phyloP scores from a whole-genome alignment of 208 protist genomes.

The Acanthamoeba comandoni region DNA sequence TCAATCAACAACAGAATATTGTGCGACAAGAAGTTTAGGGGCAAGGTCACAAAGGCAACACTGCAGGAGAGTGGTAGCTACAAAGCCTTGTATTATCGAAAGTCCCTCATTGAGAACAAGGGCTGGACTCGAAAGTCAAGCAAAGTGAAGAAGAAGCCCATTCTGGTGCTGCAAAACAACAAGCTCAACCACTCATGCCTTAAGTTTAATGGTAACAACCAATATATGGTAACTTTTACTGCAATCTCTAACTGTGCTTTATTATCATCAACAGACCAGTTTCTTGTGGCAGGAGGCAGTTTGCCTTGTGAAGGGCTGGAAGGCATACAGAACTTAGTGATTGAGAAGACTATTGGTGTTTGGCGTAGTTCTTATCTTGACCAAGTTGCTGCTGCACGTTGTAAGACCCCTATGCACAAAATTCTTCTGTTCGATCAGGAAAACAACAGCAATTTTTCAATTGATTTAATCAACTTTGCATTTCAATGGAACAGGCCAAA shows the following conservation, averaged over 20 bases:
- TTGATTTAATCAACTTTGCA: too few relatives aligned
- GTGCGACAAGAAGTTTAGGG: slow-evolving; percentile 49
- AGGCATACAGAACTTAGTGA: slow-evolving; percentile 24
- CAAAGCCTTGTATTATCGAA: slow-evolving; percentile 63
- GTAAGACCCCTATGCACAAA: too few relatives aligned
- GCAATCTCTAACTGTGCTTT: too few relatives aligned
- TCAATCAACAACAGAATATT: slow-evolving; percentile 4
- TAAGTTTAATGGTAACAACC: slow-evolving; percentile 2
- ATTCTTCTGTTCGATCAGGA: too few relatives aligned
- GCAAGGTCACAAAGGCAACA: slow-evolving; percentile 49
- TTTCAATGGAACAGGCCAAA: too few relatives aligned
- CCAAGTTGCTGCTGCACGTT: too few relatives aligned
- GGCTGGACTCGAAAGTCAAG: slow-evolving; percentile 8
- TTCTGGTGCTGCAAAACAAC: slow-evolving; percentile 13
- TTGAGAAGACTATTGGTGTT: slow-evolving; percentile 47
- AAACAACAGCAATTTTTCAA: too few relatives aligned
- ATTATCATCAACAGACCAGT: background rate
- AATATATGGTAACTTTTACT: too few relatives aligned
- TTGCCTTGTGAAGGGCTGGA: slow-evolving; percentile 15
- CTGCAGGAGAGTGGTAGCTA: slow-evolving; percentile 35
- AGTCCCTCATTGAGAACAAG: slow-evolving; percentile 58
- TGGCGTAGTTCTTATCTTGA: slow-evolving; percentile 16
- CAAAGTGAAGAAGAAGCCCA: slow-evolving; percentile 19
- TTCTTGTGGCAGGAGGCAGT: slow-evolving; percentile 40
- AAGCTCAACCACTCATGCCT: slow-evolving; percentile 34